These are phyloP conservation scores for Suillus weaverae DNA, from an alignment of 768 basidiomycete species.

Conservation along the genomic window DNA sequence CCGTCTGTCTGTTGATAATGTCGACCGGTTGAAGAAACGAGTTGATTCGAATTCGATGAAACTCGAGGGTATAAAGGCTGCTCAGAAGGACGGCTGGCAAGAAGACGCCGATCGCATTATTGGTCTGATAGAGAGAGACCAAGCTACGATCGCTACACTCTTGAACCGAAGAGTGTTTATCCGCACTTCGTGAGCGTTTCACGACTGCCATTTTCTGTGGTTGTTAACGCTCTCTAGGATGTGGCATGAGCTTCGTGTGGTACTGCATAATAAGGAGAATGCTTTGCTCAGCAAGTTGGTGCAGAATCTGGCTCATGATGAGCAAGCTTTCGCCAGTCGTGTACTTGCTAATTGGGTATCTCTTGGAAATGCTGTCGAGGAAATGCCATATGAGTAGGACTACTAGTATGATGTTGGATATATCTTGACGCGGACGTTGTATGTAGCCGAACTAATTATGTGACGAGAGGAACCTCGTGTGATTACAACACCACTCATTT, in stretches of 20 bases:
- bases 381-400: constrained; percentile 82
- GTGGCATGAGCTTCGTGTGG: constrained; percentile 95
- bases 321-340: constrained; percentile 64
- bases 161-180: constrained; percentile 84
- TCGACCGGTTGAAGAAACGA: constrained; percentile 84
- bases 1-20: constrained; percentile 84
- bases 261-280: constrained; percentile 89
- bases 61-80: constrained; percentile 68
- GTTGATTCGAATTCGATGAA: constrained; percentile 76
- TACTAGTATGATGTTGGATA: constrained; percentile 4
- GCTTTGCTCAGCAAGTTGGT: constrained; percentile 72
- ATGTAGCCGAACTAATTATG: background rate
- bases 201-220: background rate
- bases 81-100: constrained; percentile 81
- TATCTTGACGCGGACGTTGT: background rate
- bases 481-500: background rate
- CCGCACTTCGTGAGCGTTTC: constrained; percentile 66
- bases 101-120: constrained; percentile 80
- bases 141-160: constrained; percentile 71
- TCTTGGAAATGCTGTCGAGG: constrained; percentile 65
- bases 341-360: constrained; percentile 74
- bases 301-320: constrained; percentile 72
- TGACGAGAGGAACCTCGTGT: background rate
- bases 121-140: constrained; percentile 78
- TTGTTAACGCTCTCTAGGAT: constrained; percentile 49